phyloP scores from a whole-genome alignment of 495 filamentous ascomycete genomes.

The Podospora anserina region DNA sequence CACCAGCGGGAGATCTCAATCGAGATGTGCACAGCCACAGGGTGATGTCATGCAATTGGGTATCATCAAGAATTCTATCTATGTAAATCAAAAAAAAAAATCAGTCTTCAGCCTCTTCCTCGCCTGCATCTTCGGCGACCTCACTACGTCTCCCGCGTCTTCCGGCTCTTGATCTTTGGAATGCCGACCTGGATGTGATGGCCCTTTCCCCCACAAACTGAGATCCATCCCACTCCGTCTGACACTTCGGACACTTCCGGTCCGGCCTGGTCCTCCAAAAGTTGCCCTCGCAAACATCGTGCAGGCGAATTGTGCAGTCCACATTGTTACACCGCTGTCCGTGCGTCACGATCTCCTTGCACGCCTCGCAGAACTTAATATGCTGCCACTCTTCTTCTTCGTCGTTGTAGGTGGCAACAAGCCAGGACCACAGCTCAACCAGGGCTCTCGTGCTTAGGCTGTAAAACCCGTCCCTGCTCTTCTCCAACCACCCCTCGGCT shows the following conservation, averaged over 20 bases:
- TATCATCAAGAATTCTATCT: conserved; percentile 7
- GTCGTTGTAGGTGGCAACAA: conserved; percentile 82
- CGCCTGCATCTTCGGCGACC: conserved; percentile 28
- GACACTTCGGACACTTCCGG: conserved; percentile 71
- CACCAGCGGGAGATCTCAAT: neutral
- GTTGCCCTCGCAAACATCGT: conserved; percentile 70
- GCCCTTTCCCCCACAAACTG: conserved; percentile 82
- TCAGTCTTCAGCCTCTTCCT: conserved; percentile 16
- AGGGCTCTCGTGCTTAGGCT: conserved; percentile 70
- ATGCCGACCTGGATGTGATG: conserved; percentile 49
- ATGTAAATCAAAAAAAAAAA: neutral
- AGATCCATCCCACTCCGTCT: conserved; percentile 66
- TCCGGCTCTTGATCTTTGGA: conserved; percentile 38
- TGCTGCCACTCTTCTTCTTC: conserved; percentile 57
- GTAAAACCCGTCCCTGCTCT: conserved; percentile 65
- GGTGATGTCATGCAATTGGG: conserved; percentile 12
- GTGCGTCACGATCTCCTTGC: conserved; percentile 84
- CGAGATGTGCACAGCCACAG: neutral
- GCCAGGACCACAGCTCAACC: conserved; percentile 80
- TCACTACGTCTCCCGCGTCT: conserved; percentile 30
- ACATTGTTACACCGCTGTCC: conserved; percentile 75
- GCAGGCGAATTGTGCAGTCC: conserved; percentile 66
- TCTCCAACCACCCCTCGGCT: conserved; percentile 82
- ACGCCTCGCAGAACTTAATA: conserved; percentile 86
- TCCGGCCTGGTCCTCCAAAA: conserved; percentile 63